These are phyloP conservation scores for Rachicladosporium sp. DNA, from an alignment of 2,329 filamentous ascomycete genomes.

Conservation along the genomic window DNA sequence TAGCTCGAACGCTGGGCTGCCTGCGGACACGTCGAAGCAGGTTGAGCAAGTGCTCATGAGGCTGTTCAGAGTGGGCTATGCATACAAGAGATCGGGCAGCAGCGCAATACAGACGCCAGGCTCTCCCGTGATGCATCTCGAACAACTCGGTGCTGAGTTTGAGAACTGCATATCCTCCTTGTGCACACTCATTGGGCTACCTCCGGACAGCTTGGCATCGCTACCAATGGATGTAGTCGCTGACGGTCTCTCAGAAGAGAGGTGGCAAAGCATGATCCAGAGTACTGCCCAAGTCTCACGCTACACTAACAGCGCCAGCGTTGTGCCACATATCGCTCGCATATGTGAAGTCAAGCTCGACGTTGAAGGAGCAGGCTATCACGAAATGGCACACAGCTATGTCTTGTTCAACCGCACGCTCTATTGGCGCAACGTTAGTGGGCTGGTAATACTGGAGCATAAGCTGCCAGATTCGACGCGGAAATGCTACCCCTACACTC, in stretches of 20 bases:
- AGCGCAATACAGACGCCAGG: not conserved
- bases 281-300: slow-evolving; percentile 4
- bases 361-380: slow-evolving; percentile 3
- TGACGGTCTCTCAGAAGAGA: not conserved
- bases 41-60: slow-evolving; percentile 5
- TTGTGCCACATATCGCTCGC: slow-evolving; percentile 2
- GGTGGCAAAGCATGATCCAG: slow-evolving; percentile 4
- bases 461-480: slow-evolving; percentile 5
- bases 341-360: slow-evolving; percentile 4
- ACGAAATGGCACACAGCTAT: slow-evolving; percentile 3
- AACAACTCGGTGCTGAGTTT: slow-evolving; percentile 3
- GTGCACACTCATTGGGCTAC: slow-evolving; percentile 2
- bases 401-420: slow-evolving; percentile 3
- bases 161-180: slow-evolving; percentile 3
- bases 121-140: not conserved
- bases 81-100: not conserved
- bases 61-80: slow-evolving; percentile 4
- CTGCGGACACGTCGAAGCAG: slow-evolving; percentile 3
- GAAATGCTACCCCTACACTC: slow-evolving; percentile 5
- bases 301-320: not conserved
- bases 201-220: slow-evolving; percentile 1
- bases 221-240: slow-evolving; percentile 2
- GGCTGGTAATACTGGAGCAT: slow-evolving; percentile 3
- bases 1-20: not conserved
- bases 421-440: slow-evolving; percentile 4